Percentiles rank a stretch among this genome's conserved stretches.
Evolutionary conservation across 371 early-diverging fungal species (phyloP).

Genomic region (Mucor lusitanicus): DNA sequence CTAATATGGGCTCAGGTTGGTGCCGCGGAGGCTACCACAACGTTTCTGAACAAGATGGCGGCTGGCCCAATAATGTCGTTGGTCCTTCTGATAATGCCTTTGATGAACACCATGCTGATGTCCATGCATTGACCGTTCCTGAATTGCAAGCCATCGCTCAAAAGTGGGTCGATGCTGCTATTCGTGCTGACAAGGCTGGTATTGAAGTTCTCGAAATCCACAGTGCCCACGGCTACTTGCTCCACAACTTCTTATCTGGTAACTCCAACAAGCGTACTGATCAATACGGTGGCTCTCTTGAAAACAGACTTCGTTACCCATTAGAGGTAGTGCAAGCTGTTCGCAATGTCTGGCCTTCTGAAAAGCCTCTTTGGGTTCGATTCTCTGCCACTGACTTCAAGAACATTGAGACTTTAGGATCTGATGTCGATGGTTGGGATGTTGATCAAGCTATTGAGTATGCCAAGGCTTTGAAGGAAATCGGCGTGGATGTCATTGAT

Average conservation of each 20-base stretch:
- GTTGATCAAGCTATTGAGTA: constrained; percentile 67
- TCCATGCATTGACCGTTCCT: constrained; percentile 61
- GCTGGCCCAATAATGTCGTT: constrained; percentile 79
- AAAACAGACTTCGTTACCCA: constrained; percentile 73
- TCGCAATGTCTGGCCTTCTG: constrained; percentile 71
- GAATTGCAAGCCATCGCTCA: constrained; percentile 63
- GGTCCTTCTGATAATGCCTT: constrained; percentile 68
- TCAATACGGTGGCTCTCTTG: constrained; percentile 76
- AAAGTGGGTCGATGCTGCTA: constrained; percentile 73
- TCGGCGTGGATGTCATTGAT: constrained; percentile 81
- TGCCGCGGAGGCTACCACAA: constrained; percentile 47
- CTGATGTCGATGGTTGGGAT: constrained; percentile 55
- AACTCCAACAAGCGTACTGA: constrained; percentile 84
- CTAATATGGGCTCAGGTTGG: constrained; percentile 75
- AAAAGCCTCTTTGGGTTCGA: constrained; percentile 82
- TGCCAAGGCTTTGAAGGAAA: constrained; percentile 49
- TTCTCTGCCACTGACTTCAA: constrained; percentile 73
- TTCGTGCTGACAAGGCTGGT: constrained; percentile 74
- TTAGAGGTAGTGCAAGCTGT: constrained; percentile 65
- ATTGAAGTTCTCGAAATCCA: constrained; percentile 90
- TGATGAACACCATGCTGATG: constrained; percentile 44
- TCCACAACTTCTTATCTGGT: constrained; percentile 81
- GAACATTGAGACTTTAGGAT: constrained; percentile 31
- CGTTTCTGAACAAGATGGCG: constrained; percentile 73
- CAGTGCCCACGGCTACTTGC: constrained; percentile 71